Evolutionary conservation across 108 stramenopile species (phyloP), one percentile per base, ranked within the genome.

Genomic region (Skeletonema tropicum): DNA sequence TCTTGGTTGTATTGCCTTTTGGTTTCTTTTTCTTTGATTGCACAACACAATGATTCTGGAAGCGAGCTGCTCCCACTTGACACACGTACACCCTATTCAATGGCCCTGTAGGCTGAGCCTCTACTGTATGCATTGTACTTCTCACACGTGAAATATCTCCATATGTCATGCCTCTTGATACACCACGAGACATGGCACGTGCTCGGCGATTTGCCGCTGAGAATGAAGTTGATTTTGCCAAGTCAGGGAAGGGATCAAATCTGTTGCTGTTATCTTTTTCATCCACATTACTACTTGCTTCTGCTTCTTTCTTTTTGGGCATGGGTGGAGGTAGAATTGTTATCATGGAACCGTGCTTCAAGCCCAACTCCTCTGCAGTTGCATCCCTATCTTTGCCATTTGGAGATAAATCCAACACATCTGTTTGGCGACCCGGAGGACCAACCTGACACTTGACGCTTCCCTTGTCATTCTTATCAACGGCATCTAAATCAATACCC

Each of bases 221-320:
- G 29, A 72, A 76, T 64, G 88, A 88, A 55, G 45, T 71, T 29
- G 91, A 84, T 83, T 90, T 95, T 66, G 92, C 94, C 8, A 95
- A 72, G 35, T 91, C 89, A 9, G 94, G 94, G 64, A 90, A 95
- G 12, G 94, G 94, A 79, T 93, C 78, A 83, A 82, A 95, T 12
- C 82, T 55, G 31, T 77, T 68, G 29, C 33, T 42, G 21, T 52
- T 36, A 12, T 59, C 52, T 19, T 32, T 8, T 30, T 45, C 36
- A 3, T 70, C 31, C 41, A 12, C 10, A 42, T 21, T 36, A 14
- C 26, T 71, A 11, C 17, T 75, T 35, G 19, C 39, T 64, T 65
- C 64, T 15, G 58, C 29, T 64, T 72, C 66, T 67, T 38, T 70
- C 23, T 46, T 30, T 33, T 61, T 58, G 19, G 70, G 60, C 23